phyloP scores from a whole-genome alignment of 345 rosid species.

The thale cress (Arabidopsis thaliana) region TAIR10.1 NC_003070.9:529501-530000 shows the following conservation, averaged over 20 bases:
- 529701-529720: not conserved
- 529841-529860: constrained; percentile 36
- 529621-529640: not conserved
- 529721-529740: not conserved
- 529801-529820: not conserved
- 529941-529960: constrained; percentile 68
- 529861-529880: constrained; percentile 42
- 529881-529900: constrained; percentile 54
- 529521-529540: too few species aligned
- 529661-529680: not conserved
- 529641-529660: constrained; percentile 12
- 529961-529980: constrained; percentile 64
- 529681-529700: not conserved
- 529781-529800: constrained; percentile 23
- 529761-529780: constrained; percentile 4
- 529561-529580: not conserved
- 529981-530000: constrained; percentile 71
- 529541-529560: constrained; percentile 8
- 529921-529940: constrained; percentile 66
- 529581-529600: not conserved
- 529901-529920: constrained; percentile 53
- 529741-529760: constrained; percentile 15
- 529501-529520: too few species aligned
- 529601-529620: constrained; percentile 29
- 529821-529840: constrained; percentile 37